phyloP scores from a whole-genome alignment of 768 basidiomycete species.

The Gyrodon lividus region DNA sequence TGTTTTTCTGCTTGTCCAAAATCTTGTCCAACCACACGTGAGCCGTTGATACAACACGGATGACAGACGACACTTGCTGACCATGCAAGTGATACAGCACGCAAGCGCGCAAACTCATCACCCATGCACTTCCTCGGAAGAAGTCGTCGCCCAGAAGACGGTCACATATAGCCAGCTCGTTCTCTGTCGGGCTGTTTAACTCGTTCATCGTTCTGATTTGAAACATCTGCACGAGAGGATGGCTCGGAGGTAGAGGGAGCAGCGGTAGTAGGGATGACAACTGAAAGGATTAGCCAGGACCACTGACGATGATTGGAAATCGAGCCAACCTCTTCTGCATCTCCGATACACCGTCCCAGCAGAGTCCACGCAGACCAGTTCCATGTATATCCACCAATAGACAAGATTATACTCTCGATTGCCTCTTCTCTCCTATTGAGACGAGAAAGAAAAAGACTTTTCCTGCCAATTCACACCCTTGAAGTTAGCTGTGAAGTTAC shows the following conservation, averaged over 20 bases:
- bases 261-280: conserved; percentile 44
- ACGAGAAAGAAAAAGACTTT: conserved; percentile 79
- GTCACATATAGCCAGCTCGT: conserved; percentile 79
- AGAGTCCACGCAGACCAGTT: conserved; percentile 95
- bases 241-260: conserved; percentile 48
- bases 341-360: conserved; percentile 74
- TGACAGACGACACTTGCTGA: conserved; percentile 35
- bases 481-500: background rate
- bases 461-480: conserved; percentile 44
- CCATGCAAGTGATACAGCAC: conserved; percentile 90
- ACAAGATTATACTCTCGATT: conserved; percentile 74
- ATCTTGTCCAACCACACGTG: conserved; percentile 47
- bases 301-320: background rate
- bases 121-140: conserved; percentile 82
- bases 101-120: conserved; percentile 83
- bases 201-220: conserved; percentile 88
- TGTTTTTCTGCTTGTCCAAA: conserved; percentile 82
- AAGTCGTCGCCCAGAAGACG: conserved; percentile 65
- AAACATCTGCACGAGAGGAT: conserved; percentile 67
- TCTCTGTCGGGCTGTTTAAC: conserved; percentile 84
- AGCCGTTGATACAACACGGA: conserved; percentile 1
- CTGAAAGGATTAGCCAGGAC: conserved; percentile 27
- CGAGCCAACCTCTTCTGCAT: conserved; percentile 75
- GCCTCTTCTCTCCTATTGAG: conserved; percentile 82
- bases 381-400: conserved; percentile 79